A percentile compares a stretch with the other conserved stretches of the same genome.
These are phyloP conservation scores for Sparassis latifolia DNA, from an alignment of 1,284 basidiomycete genomes.

Conservation along the genomic window DNA sequence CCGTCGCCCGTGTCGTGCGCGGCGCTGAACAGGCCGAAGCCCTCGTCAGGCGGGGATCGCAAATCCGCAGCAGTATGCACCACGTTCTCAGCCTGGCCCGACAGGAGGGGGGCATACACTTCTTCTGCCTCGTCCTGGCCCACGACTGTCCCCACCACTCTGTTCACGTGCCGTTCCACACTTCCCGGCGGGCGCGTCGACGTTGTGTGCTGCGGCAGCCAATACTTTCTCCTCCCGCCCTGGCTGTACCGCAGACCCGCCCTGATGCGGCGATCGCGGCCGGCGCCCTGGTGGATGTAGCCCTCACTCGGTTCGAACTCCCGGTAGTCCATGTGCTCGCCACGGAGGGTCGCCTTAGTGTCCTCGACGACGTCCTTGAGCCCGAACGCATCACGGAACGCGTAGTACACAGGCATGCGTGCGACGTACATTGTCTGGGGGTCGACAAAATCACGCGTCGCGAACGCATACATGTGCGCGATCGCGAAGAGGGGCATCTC, in stretches of 20 bases:
- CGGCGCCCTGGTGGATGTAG: constrained; percentile 81
- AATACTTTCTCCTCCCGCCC: constrained; percentile 86
- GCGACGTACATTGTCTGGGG: constrained; percentile 64
- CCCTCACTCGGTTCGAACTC: constrained; percentile 95
- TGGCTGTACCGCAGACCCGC: constrained; percentile 89
- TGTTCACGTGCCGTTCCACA: constrained; percentile 36
- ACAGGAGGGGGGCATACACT: constrained; percentile 73
- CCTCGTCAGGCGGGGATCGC: constrained; percentile 33
- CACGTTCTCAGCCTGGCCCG: constrained; percentile 57
- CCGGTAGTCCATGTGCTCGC: constrained; percentile 91
- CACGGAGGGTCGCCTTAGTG: constrained; percentile 75
- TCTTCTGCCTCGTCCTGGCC: constrained; percentile 48
- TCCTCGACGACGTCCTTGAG: constrained; percentile 86
- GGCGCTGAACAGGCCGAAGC: constrained; percentile 24
- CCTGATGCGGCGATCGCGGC: constrained; percentile 75
- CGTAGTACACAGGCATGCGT: constrained; percentile 82
- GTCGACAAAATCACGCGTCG: constrained; percentile 80
- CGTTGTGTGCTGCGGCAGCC: constrained; percentile 69
- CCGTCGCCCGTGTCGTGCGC: constrained; percentile 49
- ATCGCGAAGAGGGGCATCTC: constrained; percentile 99
- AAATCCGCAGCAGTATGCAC: constrained; percentile 61
- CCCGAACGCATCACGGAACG: constrained; percentile 84
- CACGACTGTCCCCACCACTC: constrained; percentile 35
- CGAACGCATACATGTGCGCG: constrained; percentile 87
- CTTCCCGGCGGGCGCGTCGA: constrained; percentile 34